A percentile compares a stretch with the other conserved stretches of the same genome.
Conservation (phyloP, 176 grass and related monocot genomes). For the Cymbopogon citratus region DNA sequence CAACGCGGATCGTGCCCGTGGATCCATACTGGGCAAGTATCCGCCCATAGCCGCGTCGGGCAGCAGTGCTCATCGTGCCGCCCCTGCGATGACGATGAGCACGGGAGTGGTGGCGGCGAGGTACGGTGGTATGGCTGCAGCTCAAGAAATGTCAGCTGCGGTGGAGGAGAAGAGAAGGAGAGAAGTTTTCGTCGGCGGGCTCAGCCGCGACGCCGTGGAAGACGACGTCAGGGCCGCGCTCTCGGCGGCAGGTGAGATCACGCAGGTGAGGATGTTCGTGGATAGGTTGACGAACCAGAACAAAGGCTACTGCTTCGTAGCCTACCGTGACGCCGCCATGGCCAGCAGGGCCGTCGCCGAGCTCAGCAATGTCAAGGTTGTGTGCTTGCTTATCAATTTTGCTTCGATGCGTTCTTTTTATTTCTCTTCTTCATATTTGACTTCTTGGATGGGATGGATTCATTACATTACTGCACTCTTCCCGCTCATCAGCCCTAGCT, state of each 20-base stretch:
- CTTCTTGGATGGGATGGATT: background rate
- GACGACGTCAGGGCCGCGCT: slow-evolving; percentile 45
- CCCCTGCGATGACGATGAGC: too few species aligned
- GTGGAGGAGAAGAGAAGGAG: slow-evolving; percentile 32
- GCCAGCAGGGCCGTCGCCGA: slow-evolving; percentile 52
- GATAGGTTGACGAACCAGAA: background rate
- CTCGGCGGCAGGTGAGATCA: slow-evolving; percentile 37
- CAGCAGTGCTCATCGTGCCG: too few species aligned
- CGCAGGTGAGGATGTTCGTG: slow-evolving; percentile 48
- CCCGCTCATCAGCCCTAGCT: too few species aligned
- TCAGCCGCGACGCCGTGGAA: slow-evolving; percentile 40
- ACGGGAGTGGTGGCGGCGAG: too few species aligned
- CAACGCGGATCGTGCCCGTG: too few species aligned
- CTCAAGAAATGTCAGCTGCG: slow-evolving; percentile 18
- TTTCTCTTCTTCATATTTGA: background rate
- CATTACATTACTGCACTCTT: background rate
- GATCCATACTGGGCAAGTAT: too few species aligned
- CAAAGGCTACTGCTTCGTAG: slow-evolving; percentile 57
- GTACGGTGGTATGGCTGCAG: too few species aligned
- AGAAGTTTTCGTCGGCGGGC: slow-evolving; percentile 67
- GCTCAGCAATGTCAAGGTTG: slow-evolving; percentile 53
- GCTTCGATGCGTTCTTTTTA: background rate
- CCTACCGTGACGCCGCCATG: slow-evolving; percentile 36
- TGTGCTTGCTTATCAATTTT: background rate
- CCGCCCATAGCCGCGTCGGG: too few species aligned